Evolutionary conservation across 768 basidiomycete species (phyloP).

Genomic region (Hericium alpestre): DNA sequence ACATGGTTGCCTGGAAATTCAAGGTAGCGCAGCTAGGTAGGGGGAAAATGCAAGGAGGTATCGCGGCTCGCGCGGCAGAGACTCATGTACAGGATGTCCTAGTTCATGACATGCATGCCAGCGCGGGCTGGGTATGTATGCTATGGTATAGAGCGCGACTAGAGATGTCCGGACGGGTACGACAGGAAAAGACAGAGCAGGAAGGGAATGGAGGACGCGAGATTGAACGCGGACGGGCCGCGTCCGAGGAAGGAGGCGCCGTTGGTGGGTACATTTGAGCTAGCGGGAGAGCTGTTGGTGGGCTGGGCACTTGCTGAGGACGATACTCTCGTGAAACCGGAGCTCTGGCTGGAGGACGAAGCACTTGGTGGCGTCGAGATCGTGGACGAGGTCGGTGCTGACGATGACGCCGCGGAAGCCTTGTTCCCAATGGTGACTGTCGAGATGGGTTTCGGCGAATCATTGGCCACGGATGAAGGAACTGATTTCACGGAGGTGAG

Average conservation of each 20-base stretch:
- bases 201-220: neutral
- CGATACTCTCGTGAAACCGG: slow-evolving; percentile 1
- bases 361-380: neutral
- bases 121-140: neutral
- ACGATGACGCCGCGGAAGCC: neutral
- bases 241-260: neutral
- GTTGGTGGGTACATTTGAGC: neutral
- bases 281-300: neutral
- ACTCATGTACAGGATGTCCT: neutral
- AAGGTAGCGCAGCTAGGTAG: neutral
- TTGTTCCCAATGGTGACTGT: neutral
- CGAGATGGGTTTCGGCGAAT: slow-evolving; percentile 4
- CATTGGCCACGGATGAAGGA: slow-evolving; percentile 24
- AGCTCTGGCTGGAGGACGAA: neutral
- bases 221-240: neutral
- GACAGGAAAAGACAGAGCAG: neutral
- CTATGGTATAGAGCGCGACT: too few species aligned
- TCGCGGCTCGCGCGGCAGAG: neutral
- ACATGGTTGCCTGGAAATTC: neutral
- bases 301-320: neutral
- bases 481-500: slow-evolving; percentile 34
- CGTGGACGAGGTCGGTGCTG: neutral
- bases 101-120: neutral
- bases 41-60: neutral
- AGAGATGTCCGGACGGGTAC: neutral